Evolutionary conservation across 2,329 filamentous ascomycete species (phyloP).

Genomic region (Xylaria sp.): DNA sequence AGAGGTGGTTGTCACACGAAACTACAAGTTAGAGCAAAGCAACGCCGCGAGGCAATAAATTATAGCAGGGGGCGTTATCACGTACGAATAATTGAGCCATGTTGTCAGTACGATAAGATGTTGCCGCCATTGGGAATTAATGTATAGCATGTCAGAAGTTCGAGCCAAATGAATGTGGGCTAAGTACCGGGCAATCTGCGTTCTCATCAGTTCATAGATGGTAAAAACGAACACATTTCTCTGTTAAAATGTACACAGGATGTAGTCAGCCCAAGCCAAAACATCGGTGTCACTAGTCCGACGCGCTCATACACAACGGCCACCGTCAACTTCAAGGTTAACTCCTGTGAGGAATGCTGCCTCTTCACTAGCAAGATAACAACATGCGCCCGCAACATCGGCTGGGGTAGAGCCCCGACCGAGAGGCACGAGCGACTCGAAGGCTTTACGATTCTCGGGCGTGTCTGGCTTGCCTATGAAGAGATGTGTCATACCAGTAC

Average conservation of each 20-base stretch:
- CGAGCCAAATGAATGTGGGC: no score
- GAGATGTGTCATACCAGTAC: slow-evolving; percentile 63
- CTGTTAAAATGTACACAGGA: not conserved
- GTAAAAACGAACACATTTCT: no score
- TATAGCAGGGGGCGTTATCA: not conserved
- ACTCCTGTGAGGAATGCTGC: slow-evolving; percentile 74
- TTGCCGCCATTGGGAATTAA: no score
- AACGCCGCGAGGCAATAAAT: not conserved
- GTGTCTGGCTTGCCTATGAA: slow-evolving; percentile 69
- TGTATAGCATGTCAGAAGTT: no score
- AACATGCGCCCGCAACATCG: slow-evolving; percentile 73
- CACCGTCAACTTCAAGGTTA: slow-evolving; percentile 64
- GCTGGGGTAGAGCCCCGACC: slow-evolving; percentile 61
- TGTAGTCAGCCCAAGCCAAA: not conserved
- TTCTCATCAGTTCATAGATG: not conserved
- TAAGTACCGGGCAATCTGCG: no score
- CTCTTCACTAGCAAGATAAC: slow-evolving; percentile 75
- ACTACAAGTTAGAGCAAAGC: not conserved
- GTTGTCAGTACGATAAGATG: not conserved
- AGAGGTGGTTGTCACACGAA: not conserved
- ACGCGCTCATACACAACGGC: slow-evolving; percentile 37
- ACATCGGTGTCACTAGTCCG: not conserved
- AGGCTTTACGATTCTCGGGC: slow-evolving; percentile 61
- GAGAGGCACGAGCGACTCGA: slow-evolving; percentile 60
- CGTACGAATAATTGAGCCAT: not conserved